Evolutionary conservation across 345 rosid species (phyloP), one percentile per base, ranked within the genome.

Genomic region (Noccaea caerulescens): DNA sequence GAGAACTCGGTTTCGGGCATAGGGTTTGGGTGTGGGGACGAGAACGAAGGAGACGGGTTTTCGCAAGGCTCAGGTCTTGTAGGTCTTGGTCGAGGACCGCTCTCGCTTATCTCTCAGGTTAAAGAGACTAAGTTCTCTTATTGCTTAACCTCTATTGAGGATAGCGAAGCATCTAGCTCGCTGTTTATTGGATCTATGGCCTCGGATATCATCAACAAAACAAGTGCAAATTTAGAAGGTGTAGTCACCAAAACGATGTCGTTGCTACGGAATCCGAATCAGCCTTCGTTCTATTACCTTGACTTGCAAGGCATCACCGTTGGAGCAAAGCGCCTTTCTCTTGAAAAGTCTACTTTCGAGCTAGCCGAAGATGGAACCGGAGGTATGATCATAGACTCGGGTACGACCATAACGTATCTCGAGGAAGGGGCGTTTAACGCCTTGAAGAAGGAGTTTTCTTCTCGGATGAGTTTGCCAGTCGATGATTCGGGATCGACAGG

Each of bases 231-330:
- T 38, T 5, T 36, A 1, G 68, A 44, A 0, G 73, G 65, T 0
- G 66, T 60, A 68, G 43, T 58, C 39, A 76, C 75, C 63, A 79
- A 63, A 39, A 89, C 88, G 7, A 84, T 88, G 16, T 79, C 90
- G 14, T 56, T 94, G 62, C 66, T 94, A n/a, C 71, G 59, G 50
- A 94, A 82, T 69, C 83, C 95, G 27, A 47, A 44, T 10, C 96
- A 91, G 37, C 90, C 96, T n/a, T 82, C 96, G 1, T 89, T 94
- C 62, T 94, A 94, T 73, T 94, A 94, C 77, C 96, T 94, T 82
- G 68, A 84, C 3, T 83, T 94, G 10, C 57, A 94, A 84, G 99
- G 95, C 5, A 89, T 94, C 43, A 81, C 96, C 0, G 97, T 94
- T 2, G 99, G 99, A 23, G 68, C 53, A 47, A 81, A 70, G 71